These are phyloP conservation scores for Gossypium sturtianum DNA, from an alignment of 345 rosid species.

Conservation along the genomic window DNA sequence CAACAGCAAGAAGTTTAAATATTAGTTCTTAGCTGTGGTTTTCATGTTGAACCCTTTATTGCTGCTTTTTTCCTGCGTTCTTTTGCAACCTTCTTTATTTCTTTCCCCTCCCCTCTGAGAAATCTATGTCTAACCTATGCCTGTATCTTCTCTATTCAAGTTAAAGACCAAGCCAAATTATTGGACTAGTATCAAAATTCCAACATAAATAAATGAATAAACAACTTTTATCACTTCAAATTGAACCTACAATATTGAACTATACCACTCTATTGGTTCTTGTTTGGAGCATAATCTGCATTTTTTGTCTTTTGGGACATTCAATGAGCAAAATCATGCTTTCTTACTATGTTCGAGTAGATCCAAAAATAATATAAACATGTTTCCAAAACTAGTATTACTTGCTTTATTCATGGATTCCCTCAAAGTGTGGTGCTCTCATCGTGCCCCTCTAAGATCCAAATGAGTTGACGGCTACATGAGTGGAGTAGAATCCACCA, in stretches of 20 bases:
- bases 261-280: not conserved
- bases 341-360: not conserved
- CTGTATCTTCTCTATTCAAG: not conserved
- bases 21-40: constrained; percentile 17
- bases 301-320: not conserved
- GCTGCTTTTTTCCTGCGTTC: constrained; percentile 14
- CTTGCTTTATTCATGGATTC: not conserved
- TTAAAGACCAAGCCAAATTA: not conserved
- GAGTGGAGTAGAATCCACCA: not conserved
- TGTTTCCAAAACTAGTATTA: not conserved
- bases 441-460: not conserved
- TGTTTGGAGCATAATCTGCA: too few species aligned
- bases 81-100: too few species aligned
- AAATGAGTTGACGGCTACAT: not conserved
- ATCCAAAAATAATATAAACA: not conserved
- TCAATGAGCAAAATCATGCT: not conserved
- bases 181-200: not conserved
- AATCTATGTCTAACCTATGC: not conserved
- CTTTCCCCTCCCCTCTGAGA: too few species aligned
- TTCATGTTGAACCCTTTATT: constrained; percentile 16
- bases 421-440: not conserved
- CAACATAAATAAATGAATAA: not conserved
- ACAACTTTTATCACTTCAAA: not conserved
- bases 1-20: not conserved
- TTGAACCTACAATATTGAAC: not conserved